phyloP scores from a whole-genome alignment of 805 yeast species.

The Myxozyma kluyveri region DNA sequence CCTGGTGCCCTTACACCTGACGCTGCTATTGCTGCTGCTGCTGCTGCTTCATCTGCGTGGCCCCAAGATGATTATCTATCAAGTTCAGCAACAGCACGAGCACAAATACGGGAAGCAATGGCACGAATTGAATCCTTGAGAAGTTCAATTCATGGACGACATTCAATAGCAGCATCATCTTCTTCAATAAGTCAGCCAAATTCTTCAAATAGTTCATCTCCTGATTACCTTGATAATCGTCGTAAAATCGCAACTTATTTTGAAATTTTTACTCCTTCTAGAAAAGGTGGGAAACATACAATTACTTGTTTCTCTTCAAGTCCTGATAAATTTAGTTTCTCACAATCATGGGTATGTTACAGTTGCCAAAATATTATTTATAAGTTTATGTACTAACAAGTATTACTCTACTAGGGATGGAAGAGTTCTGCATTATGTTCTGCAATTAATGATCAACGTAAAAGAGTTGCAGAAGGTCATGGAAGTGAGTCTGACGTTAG shows the following conservation, averaged over 20 bases:
- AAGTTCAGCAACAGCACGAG: background rate
- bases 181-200: background rate
- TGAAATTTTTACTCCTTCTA: conserved; percentile 54
- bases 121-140: background rate
- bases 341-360: conserved; percentile 47
- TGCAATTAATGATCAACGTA: conserved; percentile 44
- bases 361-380: background rate
- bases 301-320: conserved; percentile 54
- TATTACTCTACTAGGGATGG: conserved; percentile 47
- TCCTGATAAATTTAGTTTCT: conserved; percentile 52
- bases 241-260: conserved; percentile 49
- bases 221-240: conserved; percentile 48
- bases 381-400: background rate
- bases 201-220: background rate
- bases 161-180: background rate
- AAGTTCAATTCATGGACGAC: background rate
- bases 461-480: background rate
- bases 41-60: background rate
- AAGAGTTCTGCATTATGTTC: conserved; percentile 54
- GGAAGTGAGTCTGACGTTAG: conserved; percentile 4
- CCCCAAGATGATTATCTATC: background rate
- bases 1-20: background rate
- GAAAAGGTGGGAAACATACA: conserved; percentile 44
- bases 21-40: background rate
- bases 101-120: background rate